phyloP scores from a whole-genome alignment of 805 yeast genomes.

The Suhomyces prunicola region DNA sequence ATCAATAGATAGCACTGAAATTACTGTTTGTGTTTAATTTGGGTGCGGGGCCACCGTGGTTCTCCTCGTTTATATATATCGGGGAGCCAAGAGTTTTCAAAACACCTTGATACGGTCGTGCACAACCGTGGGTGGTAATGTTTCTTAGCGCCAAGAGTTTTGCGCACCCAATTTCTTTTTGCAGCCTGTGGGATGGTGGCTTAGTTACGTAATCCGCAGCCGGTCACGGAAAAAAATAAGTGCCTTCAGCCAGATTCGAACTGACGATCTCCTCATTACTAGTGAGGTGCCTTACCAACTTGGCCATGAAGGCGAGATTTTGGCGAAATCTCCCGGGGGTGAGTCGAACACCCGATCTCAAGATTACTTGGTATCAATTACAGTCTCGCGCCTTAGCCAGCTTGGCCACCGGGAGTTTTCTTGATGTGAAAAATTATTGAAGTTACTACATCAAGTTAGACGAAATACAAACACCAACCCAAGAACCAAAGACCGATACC shows the following conservation, averaged over 20 bases:
- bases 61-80: background rate
- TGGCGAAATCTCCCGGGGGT: conserved; percentile 39
- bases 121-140: background rate
- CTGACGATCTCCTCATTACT: conserved; percentile 17
- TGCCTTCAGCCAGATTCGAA: conserved; percentile 16
- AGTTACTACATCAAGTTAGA: too few relatives aligned
- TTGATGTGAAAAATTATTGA: background rate
- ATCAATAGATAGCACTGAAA: background rate
- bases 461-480: too few relatives aligned
- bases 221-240: background rate
- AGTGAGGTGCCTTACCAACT: conserved; percentile 16
- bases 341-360: conserved; percentile 49
- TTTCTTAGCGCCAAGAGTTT: conserved; percentile 9
- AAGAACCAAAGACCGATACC: too few relatives aligned
- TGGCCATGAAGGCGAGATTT: conserved; percentile 11
- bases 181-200: background rate
- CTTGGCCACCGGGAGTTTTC: conserved; percentile 43
- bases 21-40: too few relatives aligned
- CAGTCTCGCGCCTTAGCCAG: conserved; percentile 50
- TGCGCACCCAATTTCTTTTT: background rate
- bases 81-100: conserved; percentile 6
- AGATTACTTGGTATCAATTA: conserved; percentile 34
- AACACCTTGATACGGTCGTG: conserved; percentile 1
- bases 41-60: background rate
- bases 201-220: background rate